Evolutionary conservation across 176 grass and related monocot species (phyloP).

Genomic region (Calamus simplicifolius): DNA sequence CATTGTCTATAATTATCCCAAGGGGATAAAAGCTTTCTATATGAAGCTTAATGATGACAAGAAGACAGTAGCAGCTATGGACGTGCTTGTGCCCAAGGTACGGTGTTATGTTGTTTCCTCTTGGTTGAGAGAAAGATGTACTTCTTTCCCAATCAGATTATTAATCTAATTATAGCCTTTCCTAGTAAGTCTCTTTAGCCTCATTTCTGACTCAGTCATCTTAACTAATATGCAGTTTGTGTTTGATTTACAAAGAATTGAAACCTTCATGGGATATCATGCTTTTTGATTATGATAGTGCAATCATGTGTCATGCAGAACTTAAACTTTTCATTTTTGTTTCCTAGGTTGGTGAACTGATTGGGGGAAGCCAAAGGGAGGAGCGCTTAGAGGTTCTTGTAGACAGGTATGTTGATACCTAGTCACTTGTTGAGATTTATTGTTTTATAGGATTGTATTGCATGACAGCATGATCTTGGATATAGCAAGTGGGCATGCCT

Average conservation of each 20-base stretch:
- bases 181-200: too few species aligned
- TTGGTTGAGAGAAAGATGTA: neutral
- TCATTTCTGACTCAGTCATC: too few species aligned
- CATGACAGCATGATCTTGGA: too few species aligned
- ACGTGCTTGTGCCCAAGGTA: slow-evolving; percentile 99
- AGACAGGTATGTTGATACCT: slow-evolving; percentile 33
- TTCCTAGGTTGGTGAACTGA: slow-evolving; percentile 80
- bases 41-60: slow-evolving; percentile 88
- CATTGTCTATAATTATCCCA: slow-evolving; percentile 98
- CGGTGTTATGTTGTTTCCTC: neutral
- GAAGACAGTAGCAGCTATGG: slow-evolving; percentile 96
- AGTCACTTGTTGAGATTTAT: neutral
- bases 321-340: slow-evolving; percentile 5
- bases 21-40: slow-evolving; percentile 95
- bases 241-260: too few species aligned
- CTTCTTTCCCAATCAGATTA: too few species aligned
- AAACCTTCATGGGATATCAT: too few species aligned
- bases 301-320: too few species aligned
- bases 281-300: too few species aligned
- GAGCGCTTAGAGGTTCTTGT: slow-evolving; percentile 71
- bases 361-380: slow-evolving; percentile 98
- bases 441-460: too few species aligned
- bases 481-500: too few species aligned
- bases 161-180: too few species aligned
- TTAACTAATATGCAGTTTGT: too few species aligned